Base-by-base conservation (phyloP, 768 basidiomycete species). In the Leucocoprinus leucothites region DNA sequence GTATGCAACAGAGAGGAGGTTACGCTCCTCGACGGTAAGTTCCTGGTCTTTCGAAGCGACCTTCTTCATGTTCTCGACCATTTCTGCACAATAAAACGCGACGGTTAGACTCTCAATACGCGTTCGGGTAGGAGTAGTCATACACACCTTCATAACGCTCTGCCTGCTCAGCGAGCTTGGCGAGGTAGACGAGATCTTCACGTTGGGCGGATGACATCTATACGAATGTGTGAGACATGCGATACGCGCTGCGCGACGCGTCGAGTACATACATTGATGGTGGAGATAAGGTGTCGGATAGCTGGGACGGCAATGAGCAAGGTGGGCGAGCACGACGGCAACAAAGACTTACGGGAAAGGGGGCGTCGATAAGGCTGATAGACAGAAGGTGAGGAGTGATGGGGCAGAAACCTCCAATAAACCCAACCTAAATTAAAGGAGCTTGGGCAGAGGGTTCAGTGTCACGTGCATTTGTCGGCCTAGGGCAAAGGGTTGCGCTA, bases 111-210 rank as follows among this genome's bases (percentile, higher is more conserved):
- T n/a, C 38, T 4, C 38, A 4, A 9, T 11, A 57, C 38, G 55
- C 41, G 34, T 58, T n/a, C 24, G n/a, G 11, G 31, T 36, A 48
- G 49, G 34, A 53, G 21, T 41, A 14, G 34, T 49, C 24, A 52
- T 35, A 69, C 78, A 48, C 42, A 89, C 95, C 95, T 81, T 98
- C 95, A 72, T 98, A 98, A 48, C 96, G 95, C 84, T 98, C 95
- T 66, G 96, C 96, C 81, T 98, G 94, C 82, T 98, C 94, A 72
- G 94, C 93, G 81, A 98, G 94, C 91, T 98, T 98, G 80, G 96
- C 95, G 77, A 97, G 94, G 84, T 98, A 98, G 76, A 98, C 95
- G 66, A 89, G 93, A 75, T 95, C 92, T 85, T 95, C 94, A 69
- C 94, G 92, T 71, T 84, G 78, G 69, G 88, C 87, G 69, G 86